A percentile compares a stretch with the other conserved stretches of the same genome.
These are phyloP conservation scores for Colletotrichum gigasporum DNA, from an alignment of 2,329 filamentous ascomycete species.

Conservation along the genomic window DNA sequence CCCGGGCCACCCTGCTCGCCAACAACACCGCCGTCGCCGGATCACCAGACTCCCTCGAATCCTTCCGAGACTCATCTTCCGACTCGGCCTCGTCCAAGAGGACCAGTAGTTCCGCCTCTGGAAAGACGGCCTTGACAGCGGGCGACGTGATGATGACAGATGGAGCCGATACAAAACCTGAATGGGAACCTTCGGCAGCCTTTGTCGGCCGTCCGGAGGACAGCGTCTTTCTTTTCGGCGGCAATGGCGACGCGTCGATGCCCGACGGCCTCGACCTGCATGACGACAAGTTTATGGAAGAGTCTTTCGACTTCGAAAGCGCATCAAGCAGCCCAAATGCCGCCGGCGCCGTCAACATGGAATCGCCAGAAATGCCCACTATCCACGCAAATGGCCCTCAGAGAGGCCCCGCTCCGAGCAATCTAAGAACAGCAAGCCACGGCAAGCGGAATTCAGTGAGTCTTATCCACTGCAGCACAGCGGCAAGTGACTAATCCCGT, in stretches of 20 bases:
- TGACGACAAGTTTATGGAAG: conserved; percentile 56
- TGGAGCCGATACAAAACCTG: conserved; percentile 49
- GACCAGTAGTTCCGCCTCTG: conserved; percentile 56
- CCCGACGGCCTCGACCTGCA: conserved; percentile 43
- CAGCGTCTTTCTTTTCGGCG: conserved; percentile 45
- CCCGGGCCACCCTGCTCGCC: conserved; percentile 31
- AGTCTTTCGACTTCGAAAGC: conserved; percentile 67
- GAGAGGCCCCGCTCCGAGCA: conserved; percentile 37
- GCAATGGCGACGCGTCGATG: conserved; percentile 36
- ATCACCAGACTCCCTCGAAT: conserved; percentile 53
- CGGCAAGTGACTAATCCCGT: conserved; percentile 37
- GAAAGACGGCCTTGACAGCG: conserved; percentile 51
- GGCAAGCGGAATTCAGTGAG: conserved; percentile 42
- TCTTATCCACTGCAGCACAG: background rate
- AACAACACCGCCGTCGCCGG: conserved; percentile 44
- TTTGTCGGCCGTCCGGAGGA: conserved; percentile 48
- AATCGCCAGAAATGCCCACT: conserved; percentile 53
- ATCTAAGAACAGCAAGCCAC: conserved; percentile 39
- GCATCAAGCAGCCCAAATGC: conserved; percentile 65
- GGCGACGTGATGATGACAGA: conserved; percentile 56
- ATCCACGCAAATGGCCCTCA: conserved; percentile 46
- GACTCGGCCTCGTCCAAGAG: conserved; percentile 62
- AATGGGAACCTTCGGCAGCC: conserved; percentile 49
- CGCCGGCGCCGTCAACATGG: conserved; percentile 42
- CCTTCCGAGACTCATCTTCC: conserved; percentile 60